These are phyloP conservation scores for Keithomyces neogunnii DNA, from an alignment of 2,329 filamentous ascomycete species.

Conservation along the genomic window DNA sequence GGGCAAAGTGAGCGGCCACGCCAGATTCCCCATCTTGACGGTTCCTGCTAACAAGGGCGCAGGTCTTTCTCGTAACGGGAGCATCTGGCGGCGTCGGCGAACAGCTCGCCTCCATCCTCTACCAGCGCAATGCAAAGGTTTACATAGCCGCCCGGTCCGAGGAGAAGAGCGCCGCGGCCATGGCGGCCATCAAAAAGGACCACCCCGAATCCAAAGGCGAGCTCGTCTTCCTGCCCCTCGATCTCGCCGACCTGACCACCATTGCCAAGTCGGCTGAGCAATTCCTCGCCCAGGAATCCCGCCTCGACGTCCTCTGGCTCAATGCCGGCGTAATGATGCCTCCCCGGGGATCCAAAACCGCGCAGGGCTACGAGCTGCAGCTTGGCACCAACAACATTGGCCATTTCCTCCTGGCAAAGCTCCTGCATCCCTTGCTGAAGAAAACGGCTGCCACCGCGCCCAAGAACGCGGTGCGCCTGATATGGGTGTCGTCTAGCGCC, in stretches of 20 bases:
- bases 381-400: background rate
- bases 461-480: constrained; percentile 7
- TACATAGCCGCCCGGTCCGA: constrained; percentile 42
- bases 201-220: constrained; percentile 25
- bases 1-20: background rate
- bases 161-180: constrained; percentile 32
- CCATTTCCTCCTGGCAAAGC: background rate
- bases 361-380: constrained; percentile 32
- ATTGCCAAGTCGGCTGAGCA: constrained; percentile 17
- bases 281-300: constrained; percentile 14
- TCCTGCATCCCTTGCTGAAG: background rate
- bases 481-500: constrained; percentile 24
- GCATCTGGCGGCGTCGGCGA: constrained; percentile 35
- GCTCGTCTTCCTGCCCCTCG: constrained; percentile 32
- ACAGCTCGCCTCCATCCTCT: constrained; percentile 43
- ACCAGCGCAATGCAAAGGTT: constrained; percentile 42
- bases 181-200: constrained; percentile 30
- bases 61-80: constrained; percentile 34
- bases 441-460: background rate
- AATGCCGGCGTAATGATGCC: constrained; percentile 36
- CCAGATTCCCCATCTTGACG: background rate
- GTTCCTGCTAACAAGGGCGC: background rate
- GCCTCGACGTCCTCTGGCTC: constrained; percentile 32
- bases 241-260: constrained; percentile 27
- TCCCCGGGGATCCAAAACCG: constrained; percentile 29